A percentile compares a stretch with the other conserved stretches of the same genome.
These are phyloP conservation scores for Spathaspora sp. DNA, from an alignment of 1,139 yeast species.

Conservation along the genomic window DNA sequence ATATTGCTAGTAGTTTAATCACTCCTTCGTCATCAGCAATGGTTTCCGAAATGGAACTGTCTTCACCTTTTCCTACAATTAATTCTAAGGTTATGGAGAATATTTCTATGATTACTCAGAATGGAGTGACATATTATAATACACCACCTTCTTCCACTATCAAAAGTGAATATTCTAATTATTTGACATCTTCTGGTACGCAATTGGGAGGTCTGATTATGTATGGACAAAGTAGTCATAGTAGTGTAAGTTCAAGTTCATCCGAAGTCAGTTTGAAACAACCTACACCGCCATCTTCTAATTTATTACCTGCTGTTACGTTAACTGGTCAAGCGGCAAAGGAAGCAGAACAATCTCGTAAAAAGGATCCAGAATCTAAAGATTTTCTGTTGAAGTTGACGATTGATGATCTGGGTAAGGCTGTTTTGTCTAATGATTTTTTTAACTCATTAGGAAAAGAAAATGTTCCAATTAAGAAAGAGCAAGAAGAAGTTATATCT, in stretches of 20 bases:
- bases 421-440: constrained; percentile 33
- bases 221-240: neutral
- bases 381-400: constrained; percentile 38
- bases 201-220: neutral
- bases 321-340: constrained; percentile 5
- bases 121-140: constrained; percentile 11
- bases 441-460: constrained; percentile 5
- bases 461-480: constrained; percentile 1
- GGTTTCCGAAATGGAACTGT: constrained; percentile 17
- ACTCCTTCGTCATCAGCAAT: constrained; percentile 24
- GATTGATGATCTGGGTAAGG: constrained; percentile 48
- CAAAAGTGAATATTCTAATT: constrained; percentile 4
- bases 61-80: constrained; percentile 20
- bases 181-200: neutral
- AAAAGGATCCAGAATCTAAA: constrained; percentile 9
- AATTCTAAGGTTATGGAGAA: constrained; percentile 40
- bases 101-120: constrained; percentile 20
- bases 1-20: constrained; percentile 15
- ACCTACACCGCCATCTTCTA: constrained; percentile 13
- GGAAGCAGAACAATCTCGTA: neutral
- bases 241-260: neutral
- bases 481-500: constrained; percentile 4
- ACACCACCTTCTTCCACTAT: constrained; percentile 19
- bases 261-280: neutral
- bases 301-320: constrained; percentile 36